Evolutionary conservation across 140 eudicot genomes (phyloP), one percentile per base, ranked within the genome.

Genomic region (Stevia rebaudiana): DNA sequence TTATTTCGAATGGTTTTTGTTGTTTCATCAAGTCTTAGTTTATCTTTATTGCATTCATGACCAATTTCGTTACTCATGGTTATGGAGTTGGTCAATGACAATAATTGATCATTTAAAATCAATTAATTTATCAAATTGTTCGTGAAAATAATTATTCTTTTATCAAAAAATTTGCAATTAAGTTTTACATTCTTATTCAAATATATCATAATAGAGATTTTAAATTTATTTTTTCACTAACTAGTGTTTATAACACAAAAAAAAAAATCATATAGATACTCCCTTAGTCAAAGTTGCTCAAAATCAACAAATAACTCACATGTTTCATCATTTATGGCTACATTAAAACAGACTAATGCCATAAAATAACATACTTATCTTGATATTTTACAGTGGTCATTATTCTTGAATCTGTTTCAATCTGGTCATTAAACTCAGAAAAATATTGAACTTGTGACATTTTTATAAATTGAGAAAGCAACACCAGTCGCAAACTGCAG

Each of bases 401-500:
- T n/a, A 43, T 13, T 3, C 49, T 43, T 43, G 5, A 43, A n/a
- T 1, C 2, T 6, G 17, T 12, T 41, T n/a, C 17, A 43, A 43
- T 3, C n/a, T 43, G 19, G 49, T 5, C 8, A 43, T 43, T n/a
- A 6, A n/a, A 43, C 2, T 43, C 49, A n/a, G 13, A 41, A 41
- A 17, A 58, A 58, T 18, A 15, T 44, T 15, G 31, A 39, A 15
- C 4, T 42, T 4, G 57, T 36, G 48, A 30, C 71, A 33, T n/a
- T n/a, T n/a, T n/a, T n/a, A n/a, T n/a, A n/a, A n/a, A n/a, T n/a
- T n/a, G n/a, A n/a, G n/a, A 55, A 58, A 13, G 41, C 51, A 5
- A 54, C 52, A 68, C 47, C 51, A 30, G 28, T 54, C 19, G 23
- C 39, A 33, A 42, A 16, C 73, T 10, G 63, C 53, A 51, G 41